A percentile compares a stretch with the other conserved stretches of the same genome.
Evolutionary conservation across 2,329 filamentous ascomycete species (phyloP).

Genomic region (Scedosporium apiospermum): DNA sequence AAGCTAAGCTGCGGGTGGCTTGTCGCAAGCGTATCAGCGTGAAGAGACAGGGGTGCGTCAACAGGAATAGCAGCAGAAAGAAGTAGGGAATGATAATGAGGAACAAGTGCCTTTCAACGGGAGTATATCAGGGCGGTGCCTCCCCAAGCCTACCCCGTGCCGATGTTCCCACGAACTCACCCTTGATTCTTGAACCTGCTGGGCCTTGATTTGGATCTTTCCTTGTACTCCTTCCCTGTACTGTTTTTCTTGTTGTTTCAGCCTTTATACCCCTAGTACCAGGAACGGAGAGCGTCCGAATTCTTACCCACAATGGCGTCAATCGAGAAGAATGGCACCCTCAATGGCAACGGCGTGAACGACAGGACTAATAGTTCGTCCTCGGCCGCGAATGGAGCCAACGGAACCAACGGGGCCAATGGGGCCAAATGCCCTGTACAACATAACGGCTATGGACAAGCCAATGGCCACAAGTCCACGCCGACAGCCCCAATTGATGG

Average conservation of each 20-base stretch:
- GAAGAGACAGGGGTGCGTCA: neutral
- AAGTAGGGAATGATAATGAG: neutral
- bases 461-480: neutral
- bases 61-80: neutral
- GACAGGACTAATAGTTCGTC: neutral
- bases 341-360: neutral
- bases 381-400: neutral
- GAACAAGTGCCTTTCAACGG: neutral
- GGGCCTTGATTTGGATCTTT: too few relatives aligned
- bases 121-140: too few relatives aligned
- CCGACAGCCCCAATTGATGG: neutral
- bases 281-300: neutral
- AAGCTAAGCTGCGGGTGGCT: neutral
- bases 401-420: neutral
- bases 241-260: neutral
- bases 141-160: too few relatives aligned
- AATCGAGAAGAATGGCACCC: neutral
- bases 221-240: too few relatives aligned
- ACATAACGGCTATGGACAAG: neutral
- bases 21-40: neutral
- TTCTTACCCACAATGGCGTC: neutral
- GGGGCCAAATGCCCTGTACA: neutral
- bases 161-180: too few relatives aligned
- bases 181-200: too few relatives aligned
- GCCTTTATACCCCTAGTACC: neutral